A percentile compares a stretch with the other conserved stretches of the same genome.
Evolutionary conservation across 2,329 filamentous ascomycete species (phyloP).

Genomic region (Ambrosiella cleistominuta): DNA sequence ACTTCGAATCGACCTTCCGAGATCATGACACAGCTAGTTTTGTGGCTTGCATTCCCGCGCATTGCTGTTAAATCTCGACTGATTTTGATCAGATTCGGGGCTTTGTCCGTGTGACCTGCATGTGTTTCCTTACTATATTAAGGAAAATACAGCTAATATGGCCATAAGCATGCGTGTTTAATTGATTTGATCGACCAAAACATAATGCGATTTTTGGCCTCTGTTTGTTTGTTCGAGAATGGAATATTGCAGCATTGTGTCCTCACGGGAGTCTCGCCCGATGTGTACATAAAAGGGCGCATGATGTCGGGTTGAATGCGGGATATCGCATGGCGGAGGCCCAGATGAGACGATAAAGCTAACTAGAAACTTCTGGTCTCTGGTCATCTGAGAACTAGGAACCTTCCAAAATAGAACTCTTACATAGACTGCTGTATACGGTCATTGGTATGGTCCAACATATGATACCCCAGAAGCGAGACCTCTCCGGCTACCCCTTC

Average conservation of each 20-base stretch:
- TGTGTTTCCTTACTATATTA: too few relatives aligned
- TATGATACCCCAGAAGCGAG: too few relatives aligned
- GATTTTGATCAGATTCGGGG: neutral
- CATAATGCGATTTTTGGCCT: neutral
- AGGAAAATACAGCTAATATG: too few relatives aligned
- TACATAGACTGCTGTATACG: too few relatives aligned
- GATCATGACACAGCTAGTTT: neutral
- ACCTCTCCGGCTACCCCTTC: too few relatives aligned
- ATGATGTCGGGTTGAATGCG: neutral
- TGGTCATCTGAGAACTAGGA: too few relatives aligned
- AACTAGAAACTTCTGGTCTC: too few relatives aligned
- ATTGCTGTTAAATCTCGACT: neutral
- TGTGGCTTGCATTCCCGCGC: neutral
- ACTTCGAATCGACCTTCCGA: too few relatives aligned
- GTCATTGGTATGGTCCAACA: too few relatives aligned
- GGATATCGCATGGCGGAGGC: neutral
- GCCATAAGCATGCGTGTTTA: too few relatives aligned
- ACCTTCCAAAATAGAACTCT: too few relatives aligned
- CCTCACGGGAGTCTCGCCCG: neutral
- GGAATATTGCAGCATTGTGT: neutral
- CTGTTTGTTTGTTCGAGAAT: neutral
- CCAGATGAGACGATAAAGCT: neutral
- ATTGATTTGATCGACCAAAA: neutral
- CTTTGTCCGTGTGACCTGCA: too few relatives aligned
- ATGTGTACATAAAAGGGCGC: neutral